Conservation (phyloP, 2,329 filamentous ascomycete genomes). For the Cylindrodendrum hubeiense region DNA sequence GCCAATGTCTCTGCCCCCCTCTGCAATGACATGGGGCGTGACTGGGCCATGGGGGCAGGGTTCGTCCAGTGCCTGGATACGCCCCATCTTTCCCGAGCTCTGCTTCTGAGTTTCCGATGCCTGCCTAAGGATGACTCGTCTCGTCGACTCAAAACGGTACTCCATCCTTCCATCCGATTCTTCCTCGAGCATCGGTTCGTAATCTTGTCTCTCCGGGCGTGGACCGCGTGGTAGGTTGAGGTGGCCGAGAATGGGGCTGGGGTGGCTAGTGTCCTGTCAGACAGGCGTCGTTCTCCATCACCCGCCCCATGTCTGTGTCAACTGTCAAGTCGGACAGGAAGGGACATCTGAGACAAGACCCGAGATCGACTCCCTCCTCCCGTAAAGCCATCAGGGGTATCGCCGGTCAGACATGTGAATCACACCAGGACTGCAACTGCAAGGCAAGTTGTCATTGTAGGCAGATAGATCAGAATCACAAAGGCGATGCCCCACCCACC, state of each 20-base stretch:
- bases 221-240: neutral
- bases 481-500: neutral
- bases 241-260: conserved; percentile 22
- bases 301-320: neutral
- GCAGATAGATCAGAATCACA: neutral
- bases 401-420: conserved; percentile 38
- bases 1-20: neutral
- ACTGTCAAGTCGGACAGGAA: conserved; percentile 17
- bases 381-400: conserved; percentile 27
- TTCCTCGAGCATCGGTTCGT: conserved; percentile 18
- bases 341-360: conserved; percentile 38
- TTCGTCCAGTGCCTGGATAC: conserved; percentile 21
- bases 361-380: conserved; percentile 26
- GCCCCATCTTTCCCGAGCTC: conserved; percentile 15
- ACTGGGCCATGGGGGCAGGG: conserved; percentile 10
- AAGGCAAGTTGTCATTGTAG: conserved; percentile 23
- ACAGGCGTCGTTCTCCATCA: conserved; percentile 17
- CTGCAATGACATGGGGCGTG: neutral
- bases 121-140: conserved; percentile 35
- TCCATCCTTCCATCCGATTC: conserved; percentile 1
- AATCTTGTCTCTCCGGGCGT: neutral
- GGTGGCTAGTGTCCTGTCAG: conserved; percentile 25
- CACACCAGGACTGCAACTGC: conserved; percentile 26
- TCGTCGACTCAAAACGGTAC: conserved; percentile 1
- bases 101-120: conserved; percentile 25